Evolutionary conservation across 2,329 filamentous ascomycete species (phyloP), one percentile per base, ranked within the genome.

Genomic region (Paraphoma chrysanthemicola): DNA sequence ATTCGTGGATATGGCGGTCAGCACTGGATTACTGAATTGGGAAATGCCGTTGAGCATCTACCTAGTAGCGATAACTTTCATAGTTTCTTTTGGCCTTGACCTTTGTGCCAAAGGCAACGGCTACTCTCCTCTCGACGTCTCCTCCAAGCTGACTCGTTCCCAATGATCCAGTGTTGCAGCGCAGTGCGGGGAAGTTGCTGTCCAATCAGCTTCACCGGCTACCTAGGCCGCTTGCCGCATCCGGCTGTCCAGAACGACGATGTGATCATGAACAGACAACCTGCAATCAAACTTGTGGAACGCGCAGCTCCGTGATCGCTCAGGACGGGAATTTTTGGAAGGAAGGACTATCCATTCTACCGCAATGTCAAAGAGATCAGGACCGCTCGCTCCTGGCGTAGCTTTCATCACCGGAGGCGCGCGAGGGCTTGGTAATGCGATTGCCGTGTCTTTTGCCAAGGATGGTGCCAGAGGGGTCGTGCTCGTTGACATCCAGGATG

Each of bases 341-440:
- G 23, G 23, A 23, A 23, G 23, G 23, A 2, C 23, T 5, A 23
- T 23, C 5, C 9, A 7, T 36, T 14, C 33, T 36, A 10, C 16
- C 10, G n/a, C 39, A 8, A 52, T 52, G 50, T 52, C 50, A 8
- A 52, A 52, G 23, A 47, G 62, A 36, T 57, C 59, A 23, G 59
- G 59, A 18, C 56, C 63, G 11, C 38, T 60, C 10, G 56, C 61
- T n/a, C 63, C 59, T 18, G 63, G 61, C 28, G 49, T 62, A 28
- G 63, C 63, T 7, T 64, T 67, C 53, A 56, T 66, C 18, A 66
- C 54, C 16, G 61, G 63, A 23, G 58, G 63, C 29, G 60, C 63
- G 9, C 58, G 60, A 12, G 60, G 60, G 4, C 50, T 66, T 14
- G 63, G 63, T 0, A 63, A 66, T 33, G 58, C 61, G 1, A 59